Evolutionary conservation across 257 asterid genomes (phyloP), one percentile per base, ranked within the genome.

Genomic region (Salvia rosmarinus): DNA sequence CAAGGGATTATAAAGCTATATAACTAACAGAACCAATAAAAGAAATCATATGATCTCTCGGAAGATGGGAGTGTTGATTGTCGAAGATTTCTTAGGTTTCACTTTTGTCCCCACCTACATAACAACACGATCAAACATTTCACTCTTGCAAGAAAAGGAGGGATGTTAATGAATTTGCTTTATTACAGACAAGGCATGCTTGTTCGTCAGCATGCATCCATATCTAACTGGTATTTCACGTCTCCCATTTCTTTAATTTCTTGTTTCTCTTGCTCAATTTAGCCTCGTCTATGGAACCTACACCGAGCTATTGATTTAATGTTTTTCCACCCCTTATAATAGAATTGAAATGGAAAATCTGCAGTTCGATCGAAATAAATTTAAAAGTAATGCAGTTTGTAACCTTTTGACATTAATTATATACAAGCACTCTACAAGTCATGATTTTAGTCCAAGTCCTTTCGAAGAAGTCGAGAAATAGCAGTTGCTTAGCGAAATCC

Each of bases 61-160:
- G 57, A 11, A 28, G 17, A 10, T 43, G 67, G 30, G 35, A 42
- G 16, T 11, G 56, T 13, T 25, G 57, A n/a, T 17, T 68, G 70
- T 72, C 61, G 13, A n/a, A 68, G 77, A 39, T 72, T 72, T 63
- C 84, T 68, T 76, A 46, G 67, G 37, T 54, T 72, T 62, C 72
- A 76, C 79, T 63, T 63, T 80, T 80, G 77, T 73, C 77, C 81
- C 81, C 58, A 76, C 77, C 37, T 9, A 17, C 55, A 11, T 13
- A 40, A 50, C 52, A 52, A 16, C 66, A 49, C 39, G 51, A 64
- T 40, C 16, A 55, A 34, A 34, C 62, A 43, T 17, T 40, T 71
- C 69, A 75, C 34, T 77, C 84, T 76, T 80, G 66, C 60, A 32
- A 79, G 64, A 71, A 12, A 75, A 63, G 61, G 67, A 42, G 7